Base-by-base conservation (phyloP, 805 yeast genomes). In the Yamadazyma scolyti region DNA sequence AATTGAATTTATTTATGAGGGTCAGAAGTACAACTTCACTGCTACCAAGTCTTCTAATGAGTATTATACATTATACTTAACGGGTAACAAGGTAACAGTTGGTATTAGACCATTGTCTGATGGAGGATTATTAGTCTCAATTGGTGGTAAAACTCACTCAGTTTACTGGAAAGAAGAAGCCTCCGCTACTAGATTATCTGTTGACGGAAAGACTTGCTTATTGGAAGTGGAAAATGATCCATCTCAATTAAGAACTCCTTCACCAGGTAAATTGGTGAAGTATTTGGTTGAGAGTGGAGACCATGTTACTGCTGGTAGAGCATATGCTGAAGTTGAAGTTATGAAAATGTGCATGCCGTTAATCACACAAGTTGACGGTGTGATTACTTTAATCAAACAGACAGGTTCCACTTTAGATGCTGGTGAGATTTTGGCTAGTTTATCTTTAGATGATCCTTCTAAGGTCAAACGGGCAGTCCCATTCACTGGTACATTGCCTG, bases 291-390 rank as follows among this genome's bases (percentile, higher is more conserved):
- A 94, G 54, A 82, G 81, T 48, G 98, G 98, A 46, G 98, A 90
- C 43, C 97, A 90, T 52, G 75, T 93, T 48, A 64, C 61, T 31
- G 79, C 93, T 38, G 97, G 97, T 39, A 95, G 90, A 65, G 80
- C 97, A 27, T 94, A 77, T 53, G 98, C 98, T 24, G 98, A 93
- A 67, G 96, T 93, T 36, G 99, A 93, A 67, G 98, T 93, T 46
- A 93, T 93, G 99, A 93, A 93, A 65, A 93, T 93, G 98, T 88
- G 89, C 63, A 93, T 93, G 97, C 97, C 98, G 30, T 73, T 93
- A 50, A 68, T 89, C 52, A 90, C 97, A 13, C 86, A 80, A 59
- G 98, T 90, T 59, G 82, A 84, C 50, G 99, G 99, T 73, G 70
- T 75, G 36, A 85, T 89, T 32, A 97, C 90, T 66, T 68, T 88